Evolutionary conservation across 2,329 filamentous ascomycete species (phyloP).

Genomic region (Alternaria sp.): DNA sequence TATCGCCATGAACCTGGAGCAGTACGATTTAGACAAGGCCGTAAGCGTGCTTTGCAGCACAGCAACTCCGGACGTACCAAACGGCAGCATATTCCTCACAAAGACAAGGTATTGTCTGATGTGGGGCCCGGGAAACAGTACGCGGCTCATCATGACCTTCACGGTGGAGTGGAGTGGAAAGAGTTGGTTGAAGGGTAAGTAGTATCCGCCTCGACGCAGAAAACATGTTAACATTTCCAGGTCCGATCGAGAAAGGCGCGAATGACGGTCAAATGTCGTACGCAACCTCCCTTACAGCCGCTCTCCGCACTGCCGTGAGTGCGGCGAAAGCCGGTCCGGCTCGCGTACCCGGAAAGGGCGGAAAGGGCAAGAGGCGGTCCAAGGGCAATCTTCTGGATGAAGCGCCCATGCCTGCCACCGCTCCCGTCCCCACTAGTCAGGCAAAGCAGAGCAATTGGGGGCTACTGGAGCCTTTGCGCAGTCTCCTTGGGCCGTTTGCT

Average conservation of each 20-base stretch:
- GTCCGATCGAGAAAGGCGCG: constrained; percentile 93
- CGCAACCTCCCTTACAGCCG: constrained; percentile 77
- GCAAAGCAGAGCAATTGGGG: constrained; percentile 67
- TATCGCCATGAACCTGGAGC: constrained; percentile 82
- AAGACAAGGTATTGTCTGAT: constrained; percentile 95
- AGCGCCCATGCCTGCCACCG: constrained; percentile 46
- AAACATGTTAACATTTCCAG: constrained; percentile 55
- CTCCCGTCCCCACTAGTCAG: constrained; percentile 30
- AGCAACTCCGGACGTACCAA: constrained; percentile 93
- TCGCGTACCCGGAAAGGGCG: constrained; percentile 56
- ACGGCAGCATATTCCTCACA: constrained; percentile 85
- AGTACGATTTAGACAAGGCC: constrained; percentile 84
- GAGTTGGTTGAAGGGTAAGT: constrained; percentile 91
- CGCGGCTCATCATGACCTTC: constrained; percentile 85
- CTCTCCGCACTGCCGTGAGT: constrained; percentile 74
- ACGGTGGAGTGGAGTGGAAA: constrained; percentile 96
- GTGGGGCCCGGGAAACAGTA: constrained; percentile 87
- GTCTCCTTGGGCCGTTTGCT: constrained; percentile 70
- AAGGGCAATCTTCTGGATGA: constrained; percentile 61
- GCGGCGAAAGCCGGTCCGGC: constrained; percentile 63
- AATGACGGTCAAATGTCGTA: constrained; percentile 88
- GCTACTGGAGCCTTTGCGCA: constrained; percentile 76
- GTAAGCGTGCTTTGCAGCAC: constrained; percentile 83
- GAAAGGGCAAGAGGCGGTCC: constrained; percentile 60
- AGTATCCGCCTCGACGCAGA: background rate